Percentiles rank a stretch among this genome's conserved stretches.
Conservation (phyloP, 176 grass and related monocot species). For the Aegilops tauschii region DNA sequence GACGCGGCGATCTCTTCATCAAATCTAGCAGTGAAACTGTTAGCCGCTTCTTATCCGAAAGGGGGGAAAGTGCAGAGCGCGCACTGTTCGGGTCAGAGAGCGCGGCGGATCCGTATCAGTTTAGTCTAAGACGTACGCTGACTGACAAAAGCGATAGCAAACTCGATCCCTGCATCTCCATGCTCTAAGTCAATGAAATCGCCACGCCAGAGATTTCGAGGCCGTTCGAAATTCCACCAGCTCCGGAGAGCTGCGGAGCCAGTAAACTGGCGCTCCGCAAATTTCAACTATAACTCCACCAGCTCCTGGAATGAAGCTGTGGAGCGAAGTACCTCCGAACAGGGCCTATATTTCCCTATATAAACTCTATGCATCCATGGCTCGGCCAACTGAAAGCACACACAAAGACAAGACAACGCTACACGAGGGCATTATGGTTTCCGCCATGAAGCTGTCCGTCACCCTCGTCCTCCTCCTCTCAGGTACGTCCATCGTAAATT, state of each 20-base stretch:
- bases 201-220: neutral
- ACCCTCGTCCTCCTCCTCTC: slow-evolving; percentile 24
- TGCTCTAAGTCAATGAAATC: neutral
- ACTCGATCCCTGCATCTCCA: neutral
- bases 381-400: neutral
- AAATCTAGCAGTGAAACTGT: neutral
- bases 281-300: too few species aligned
- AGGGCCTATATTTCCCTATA: neutral
- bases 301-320: too few species aligned
- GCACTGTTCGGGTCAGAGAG: neutral
- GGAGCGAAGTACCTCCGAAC: too few species aligned
- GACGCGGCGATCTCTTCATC: neutral
- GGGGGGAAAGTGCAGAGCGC: neutral
- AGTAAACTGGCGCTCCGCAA: too few species aligned
- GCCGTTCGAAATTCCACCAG: too few species aligned
- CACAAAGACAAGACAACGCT: neutral
- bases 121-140: neutral
- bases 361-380: neutral
- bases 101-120: neutral
- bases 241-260: too few species aligned
- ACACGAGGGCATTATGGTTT: neutral
- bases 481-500: neutral
- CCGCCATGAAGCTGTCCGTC: neutral
- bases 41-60: neutral
- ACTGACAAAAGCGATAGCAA: neutral